Conservation (phyloP, 2,329 filamentous ascomycete species). For the Leptographium procerum region DNA sequence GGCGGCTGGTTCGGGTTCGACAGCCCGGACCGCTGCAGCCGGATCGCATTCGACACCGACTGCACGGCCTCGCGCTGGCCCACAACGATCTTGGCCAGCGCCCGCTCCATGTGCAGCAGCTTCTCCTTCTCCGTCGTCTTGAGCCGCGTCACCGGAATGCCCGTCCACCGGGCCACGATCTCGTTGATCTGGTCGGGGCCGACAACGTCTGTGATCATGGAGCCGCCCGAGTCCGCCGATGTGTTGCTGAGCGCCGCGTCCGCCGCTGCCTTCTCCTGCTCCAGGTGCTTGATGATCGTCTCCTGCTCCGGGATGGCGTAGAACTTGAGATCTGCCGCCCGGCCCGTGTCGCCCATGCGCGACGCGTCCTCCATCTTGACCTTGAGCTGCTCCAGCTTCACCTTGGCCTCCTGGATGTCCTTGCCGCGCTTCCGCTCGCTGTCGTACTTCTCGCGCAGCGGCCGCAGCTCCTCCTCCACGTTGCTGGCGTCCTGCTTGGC, state of each 20-base stretch:
- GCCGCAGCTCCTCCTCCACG: constrained; percentile 82
- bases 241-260: constrained; percentile 56
- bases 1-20: constrained; percentile 94
- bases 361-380: constrained; percentile 92
- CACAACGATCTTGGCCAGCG: constrained; percentile 72
- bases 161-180: constrained; percentile 95
- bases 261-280: constrained; percentile 65
- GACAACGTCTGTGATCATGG: constrained; percentile 84
- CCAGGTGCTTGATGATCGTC: constrained; percentile 65
- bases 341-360: constrained; percentile 70
- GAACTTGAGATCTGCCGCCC: constrained; percentile 89
- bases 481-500: constrained; percentile 89
- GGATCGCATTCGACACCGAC: constrained; percentile 90
- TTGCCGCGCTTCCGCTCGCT: constrained; percentile 83
- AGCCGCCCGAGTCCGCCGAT: constrained; percentile 47
- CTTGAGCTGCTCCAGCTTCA: constrained; percentile 85
- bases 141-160: constrained; percentile 87
- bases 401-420: constrained; percentile 85
- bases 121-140: constrained; percentile 97
- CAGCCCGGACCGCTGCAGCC: constrained; percentile 86
- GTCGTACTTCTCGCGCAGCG: constrained; percentile 90
- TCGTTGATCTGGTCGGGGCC: constrained; percentile 98
- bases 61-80: constrained; percentile 89
- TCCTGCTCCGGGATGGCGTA: constrained; percentile 94
- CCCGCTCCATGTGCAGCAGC: constrained; percentile 91